Base-by-base conservation (phyloP, 768 basidiomycete species). In the Gloeostereum incarnatum region DNA sequence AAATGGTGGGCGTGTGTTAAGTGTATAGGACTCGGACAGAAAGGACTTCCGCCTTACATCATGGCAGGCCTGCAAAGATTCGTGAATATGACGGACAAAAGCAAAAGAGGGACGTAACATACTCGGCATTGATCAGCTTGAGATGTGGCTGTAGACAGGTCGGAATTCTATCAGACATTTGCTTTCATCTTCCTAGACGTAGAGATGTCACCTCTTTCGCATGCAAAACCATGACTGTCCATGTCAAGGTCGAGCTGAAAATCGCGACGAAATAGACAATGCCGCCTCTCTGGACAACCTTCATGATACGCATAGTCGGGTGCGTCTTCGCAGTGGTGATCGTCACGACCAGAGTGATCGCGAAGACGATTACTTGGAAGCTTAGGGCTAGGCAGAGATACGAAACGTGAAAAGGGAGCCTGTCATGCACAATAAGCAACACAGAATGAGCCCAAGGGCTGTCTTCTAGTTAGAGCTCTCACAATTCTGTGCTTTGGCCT, bases 171-270 rank as follows among this genome's bases (percentile, higher is more conserved):
- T 29, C 14, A 29, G 9, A 29, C 14, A 9, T 9, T 29, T 14
- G 9, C 26, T 9, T 29, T 14, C 9, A 33, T 11, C 32, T 18
- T 11, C 19, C 8, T 18, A 9, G 19, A 9, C 8, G 17, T 17
- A 9, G 16, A 14, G 11, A 3, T 29, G 8, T 13, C 10, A 20
- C 26, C 22, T 36, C 30, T 14, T 23, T 1, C 6, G 25, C 24
- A 16, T 14, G 18, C 26, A 35, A 26, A 14, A 13, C 20, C 17
- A 49, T 27, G 9, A 49, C 11, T 11, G 49, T 35, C 46, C 49
- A 52, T 7, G 46, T 18, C n/a, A 49, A 35, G 11, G 48, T 51
- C 3, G 44, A 49, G 6, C 48, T 47, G 37, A 49, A 52, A n/a
- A 52, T 50, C 1, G 44, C 49, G 25, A 46, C 30, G 22, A 49